phyloP scores from a whole-genome alignment of 768 basidiomycete species.

The Rickenella mellea region DNA sequence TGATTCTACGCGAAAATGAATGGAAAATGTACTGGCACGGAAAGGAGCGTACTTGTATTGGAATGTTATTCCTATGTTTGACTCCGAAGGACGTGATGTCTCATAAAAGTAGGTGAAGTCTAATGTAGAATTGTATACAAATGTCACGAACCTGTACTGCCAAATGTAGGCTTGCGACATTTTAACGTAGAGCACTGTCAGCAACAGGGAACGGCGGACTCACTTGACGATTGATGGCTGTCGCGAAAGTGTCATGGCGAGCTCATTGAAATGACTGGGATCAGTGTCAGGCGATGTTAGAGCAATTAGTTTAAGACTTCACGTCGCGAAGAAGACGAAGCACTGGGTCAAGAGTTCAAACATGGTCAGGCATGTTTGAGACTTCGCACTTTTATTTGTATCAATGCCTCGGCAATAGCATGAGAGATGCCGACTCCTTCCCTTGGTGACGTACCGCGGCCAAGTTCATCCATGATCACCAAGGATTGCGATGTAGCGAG shows the following conservation, averaged over 20 bases:
- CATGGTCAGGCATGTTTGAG: neutral
- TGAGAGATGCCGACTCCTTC: conserved; percentile 80
- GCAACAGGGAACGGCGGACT: conserved; percentile 14
- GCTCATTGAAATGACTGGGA: conserved; percentile 68
- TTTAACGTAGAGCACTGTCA: neutral
- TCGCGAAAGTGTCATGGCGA: conserved; percentile 64
- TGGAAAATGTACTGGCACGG: neutral
- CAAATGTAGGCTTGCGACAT: conserved; percentile 57
- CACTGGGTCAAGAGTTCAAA: conserved; percentile 32
- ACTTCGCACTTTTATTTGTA: conserved; percentile 53
- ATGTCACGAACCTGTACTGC: conserved; percentile 53
- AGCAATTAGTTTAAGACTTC: conserved; percentile 9
- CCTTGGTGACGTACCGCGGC: conserved; percentile 79
- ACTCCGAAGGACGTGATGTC: conserved; percentile 43
- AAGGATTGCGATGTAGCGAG: conserved; percentile 61
- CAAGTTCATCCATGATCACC: conserved; percentile 89
- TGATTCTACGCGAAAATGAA: conserved; percentile 37
- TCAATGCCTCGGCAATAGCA: conserved; percentile 72
- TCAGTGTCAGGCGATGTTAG: conserved; percentile 3
- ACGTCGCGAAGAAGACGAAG: conserved; percentile 91
- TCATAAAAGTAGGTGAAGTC: conserved; percentile 16
- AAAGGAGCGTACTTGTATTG: conserved; percentile 54
- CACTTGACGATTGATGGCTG: conserved; percentile 79
- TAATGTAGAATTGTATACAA: neutral
- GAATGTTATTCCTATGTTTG: conserved; percentile 62